Conservation (phyloP, 2,329 filamentous ascomycete species). For the Didymella lethalis region DNA sequence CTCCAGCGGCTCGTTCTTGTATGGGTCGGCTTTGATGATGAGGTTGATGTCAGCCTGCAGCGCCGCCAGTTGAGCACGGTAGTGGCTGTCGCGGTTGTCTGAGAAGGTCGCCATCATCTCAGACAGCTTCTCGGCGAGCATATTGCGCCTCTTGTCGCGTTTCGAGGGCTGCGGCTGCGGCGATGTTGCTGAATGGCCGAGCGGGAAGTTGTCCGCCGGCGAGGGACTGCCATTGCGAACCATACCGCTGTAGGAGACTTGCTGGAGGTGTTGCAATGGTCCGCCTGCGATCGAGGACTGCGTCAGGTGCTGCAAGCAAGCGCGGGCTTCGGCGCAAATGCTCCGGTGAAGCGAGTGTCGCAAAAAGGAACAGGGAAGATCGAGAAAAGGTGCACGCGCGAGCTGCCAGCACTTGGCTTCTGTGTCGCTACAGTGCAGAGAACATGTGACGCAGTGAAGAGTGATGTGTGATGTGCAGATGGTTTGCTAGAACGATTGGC, state of each 20-base stretch:
- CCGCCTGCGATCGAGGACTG: neutral
- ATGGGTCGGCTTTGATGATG: constrained; percentile 84
- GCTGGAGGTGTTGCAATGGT: neutral
- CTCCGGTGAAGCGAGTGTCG: neutral
- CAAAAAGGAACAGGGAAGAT: neutral
- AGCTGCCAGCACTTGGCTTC: constrained; percentile 20
- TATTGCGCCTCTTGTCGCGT: constrained; percentile 86
- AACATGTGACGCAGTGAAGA: constrained; percentile 10
- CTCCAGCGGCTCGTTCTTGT: constrained; percentile 73
- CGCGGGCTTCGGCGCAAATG: constrained; percentile 17
- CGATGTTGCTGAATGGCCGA: constrained; percentile 51
- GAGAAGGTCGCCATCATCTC: constrained; percentile 80
- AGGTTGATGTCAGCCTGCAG: constrained; percentile 91
- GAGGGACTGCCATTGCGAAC: constrained; percentile 51
- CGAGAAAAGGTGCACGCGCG: neutral
- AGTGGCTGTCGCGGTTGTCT: constrained; percentile 81
- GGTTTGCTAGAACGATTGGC: constrained; percentile 14
- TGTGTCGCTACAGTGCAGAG: constrained; percentile 7
- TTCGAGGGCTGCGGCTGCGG: constrained; percentile 71
- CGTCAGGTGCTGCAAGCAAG: constrained; percentile 10
- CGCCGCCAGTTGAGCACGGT: constrained; percentile 87
- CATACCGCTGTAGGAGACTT: constrained; percentile 35
- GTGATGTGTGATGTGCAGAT: constrained; percentile 7
- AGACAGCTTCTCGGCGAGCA: constrained; percentile 79
- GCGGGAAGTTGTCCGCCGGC: constrained; percentile 47